Evolutionary conservation across 805 yeast genomes (phyloP), one percentile per base, ranked within the genome.

Genomic region (Barnettozyma populi): DNA sequence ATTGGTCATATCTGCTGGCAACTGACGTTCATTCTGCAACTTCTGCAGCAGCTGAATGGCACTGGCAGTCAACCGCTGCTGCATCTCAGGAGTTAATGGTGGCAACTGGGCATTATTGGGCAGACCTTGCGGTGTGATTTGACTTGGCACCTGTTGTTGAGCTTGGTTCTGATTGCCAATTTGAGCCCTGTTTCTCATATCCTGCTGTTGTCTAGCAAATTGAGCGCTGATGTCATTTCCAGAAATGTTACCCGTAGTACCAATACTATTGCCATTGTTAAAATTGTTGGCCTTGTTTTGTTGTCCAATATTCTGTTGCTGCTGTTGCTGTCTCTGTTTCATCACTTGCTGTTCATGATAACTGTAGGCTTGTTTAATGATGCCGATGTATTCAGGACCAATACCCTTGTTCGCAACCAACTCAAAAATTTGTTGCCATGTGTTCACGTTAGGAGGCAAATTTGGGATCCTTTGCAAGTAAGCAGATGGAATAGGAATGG

Each of bases 371-470:
- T 79, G 83, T 61, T 79, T 82, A 39, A 86, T 79, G 21, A 76
- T 63, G 14, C 77, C 77, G 69, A 83, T 67, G 24, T 76, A 77
- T 31, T 79, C 75, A 7, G 77, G 75, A 1, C 86, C 79, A 36
- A 86, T 66, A 50, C 78, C 70, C 50, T 79, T 80, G 52, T 77
- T 74, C 53, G 79, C 76, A 39, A 80, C 65, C 55, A 82, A 74
- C 37, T 82, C 84, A 63, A 82, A 79, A 25, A 88, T 79, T 60
- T 82, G 86, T 20, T 80, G 78, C 96, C 96, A 90, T 7, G 95
- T 86, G 55, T 77, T 82, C 25, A 82, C 82, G 43, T 81, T 84
- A 13, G 83, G 82, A 0, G 97, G 97, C 31, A 88, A 70, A 41
- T 78, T 83, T 9, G 95, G 95, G 41, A 88, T 76, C 57, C 78